Conservation (phyloP, 768 basidiomycete genomes). For the Solioccasus polychromus region DNA sequence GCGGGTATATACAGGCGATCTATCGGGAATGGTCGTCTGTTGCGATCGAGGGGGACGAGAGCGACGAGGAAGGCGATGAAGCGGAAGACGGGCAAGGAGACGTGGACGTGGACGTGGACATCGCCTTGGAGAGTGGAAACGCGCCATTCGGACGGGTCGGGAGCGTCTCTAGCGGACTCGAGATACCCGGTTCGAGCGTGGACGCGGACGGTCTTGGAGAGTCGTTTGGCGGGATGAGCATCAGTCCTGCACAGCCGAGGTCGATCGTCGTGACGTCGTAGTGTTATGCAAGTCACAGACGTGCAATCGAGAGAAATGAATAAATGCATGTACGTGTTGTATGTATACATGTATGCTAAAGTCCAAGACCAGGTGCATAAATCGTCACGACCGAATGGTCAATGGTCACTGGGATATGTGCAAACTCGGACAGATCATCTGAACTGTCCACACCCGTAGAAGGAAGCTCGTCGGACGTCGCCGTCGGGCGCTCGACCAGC, state of each 20-base stretch:
- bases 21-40: conserved; percentile 92
- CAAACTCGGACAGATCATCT: conserved; percentile 16
- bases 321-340: no score
- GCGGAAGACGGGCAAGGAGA: conserved; percentile 33
- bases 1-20: conserved; percentile 71
- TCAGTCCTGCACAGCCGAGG: conserved; percentile 56
- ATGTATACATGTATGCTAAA: no score
- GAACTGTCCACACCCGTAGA: neutral
- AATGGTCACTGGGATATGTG: conserved; percentile 13
- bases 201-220: conserved; percentile 57
- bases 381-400: conserved; percentile 16
- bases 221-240: conserved; percentile 81
- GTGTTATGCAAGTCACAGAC: no score
- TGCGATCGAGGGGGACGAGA: conserved; percentile 64
- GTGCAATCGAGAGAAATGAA: no score
- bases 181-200: conserved; percentile 31
- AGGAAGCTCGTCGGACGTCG: no score
- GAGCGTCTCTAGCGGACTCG: conserved; percentile 12
- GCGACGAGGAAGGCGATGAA: conserved; percentile 65
- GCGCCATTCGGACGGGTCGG: conserved; percentile 6
- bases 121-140: neutral
- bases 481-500: neutral
- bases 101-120: conserved; percentile 7
- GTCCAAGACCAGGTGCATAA: no score
- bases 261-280: conserved; percentile 15